Percentiles rank a stretch among this genome's conserved stretches.
These are phyloP conservation scores for Lotmaria passim DNA, from an alignment of 208 protist species.

Conservation along the genomic window DNA sequence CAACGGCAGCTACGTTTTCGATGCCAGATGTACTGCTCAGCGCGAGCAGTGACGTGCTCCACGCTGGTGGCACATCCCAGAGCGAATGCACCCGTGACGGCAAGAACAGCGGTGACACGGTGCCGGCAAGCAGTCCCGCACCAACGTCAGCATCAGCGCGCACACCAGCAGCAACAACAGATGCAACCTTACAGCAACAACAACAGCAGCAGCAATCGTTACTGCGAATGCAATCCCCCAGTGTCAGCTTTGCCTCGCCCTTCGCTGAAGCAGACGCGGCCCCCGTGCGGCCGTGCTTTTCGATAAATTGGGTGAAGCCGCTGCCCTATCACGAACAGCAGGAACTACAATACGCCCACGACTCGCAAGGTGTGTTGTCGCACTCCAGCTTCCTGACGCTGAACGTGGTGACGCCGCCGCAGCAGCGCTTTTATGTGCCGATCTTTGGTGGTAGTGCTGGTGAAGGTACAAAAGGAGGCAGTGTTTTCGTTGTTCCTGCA, in stretches of 20 bases:
- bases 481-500: too few relatives aligned
- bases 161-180: neutral
- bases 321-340: slow-evolving; percentile 8
- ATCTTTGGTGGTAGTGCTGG: neutral
- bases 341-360: neutral
- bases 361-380: neutral
- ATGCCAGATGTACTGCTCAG: neutral
- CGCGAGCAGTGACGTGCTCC: too few relatives aligned
- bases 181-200: neutral
- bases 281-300: neutral
- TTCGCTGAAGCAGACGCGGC: neutral
- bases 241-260: slow-evolving; percentile 1
- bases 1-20: neutral
- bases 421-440: slow-evolving; percentile 2
- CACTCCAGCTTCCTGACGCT: slow-evolving; percentile 24
- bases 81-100: too few relatives aligned
- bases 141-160: too few relatives aligned
- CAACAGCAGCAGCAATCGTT: neutral
- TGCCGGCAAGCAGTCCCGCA: too few relatives aligned
- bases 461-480: neutral
- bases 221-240: neutral
- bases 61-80: too few relatives aligned
- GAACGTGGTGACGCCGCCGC: neutral
- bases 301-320: slow-evolving; percentile 1
- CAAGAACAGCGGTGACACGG: too few relatives aligned